Evolutionary conservation across 495 filamentous ascomycete species (phyloP).

Genomic region (Trichocladium antarcticum): DNA sequence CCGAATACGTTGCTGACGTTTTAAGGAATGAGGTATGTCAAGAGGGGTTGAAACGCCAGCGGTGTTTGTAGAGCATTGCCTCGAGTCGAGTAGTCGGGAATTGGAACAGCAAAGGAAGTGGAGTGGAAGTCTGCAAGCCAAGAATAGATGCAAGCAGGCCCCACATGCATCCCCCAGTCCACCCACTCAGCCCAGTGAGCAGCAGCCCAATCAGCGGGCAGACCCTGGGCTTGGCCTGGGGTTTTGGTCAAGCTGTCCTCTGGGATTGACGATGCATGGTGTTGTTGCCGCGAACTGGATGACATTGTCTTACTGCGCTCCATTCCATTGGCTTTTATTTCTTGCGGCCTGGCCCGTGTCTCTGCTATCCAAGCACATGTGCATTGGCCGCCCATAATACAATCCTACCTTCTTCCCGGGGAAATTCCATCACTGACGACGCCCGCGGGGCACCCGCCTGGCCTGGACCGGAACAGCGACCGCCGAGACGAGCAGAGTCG

Average conservation of each 20-base stretch:
- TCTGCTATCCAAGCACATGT: neutral
- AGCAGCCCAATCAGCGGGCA: neutral
- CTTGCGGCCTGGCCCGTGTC: neutral
- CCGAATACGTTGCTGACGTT: no score
- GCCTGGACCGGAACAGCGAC: no score
- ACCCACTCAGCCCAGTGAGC: neutral
- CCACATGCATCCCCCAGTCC: neutral
- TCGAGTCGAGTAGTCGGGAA: no score
- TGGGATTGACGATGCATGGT: neutral
- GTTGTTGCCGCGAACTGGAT: neutral
- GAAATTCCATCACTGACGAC: neutral
- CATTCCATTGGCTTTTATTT: neutral
- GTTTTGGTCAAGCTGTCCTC: conserved; percentile 13
- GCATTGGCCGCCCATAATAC: neutral
- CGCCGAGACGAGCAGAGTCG: no score
- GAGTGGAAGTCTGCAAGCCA: no score
- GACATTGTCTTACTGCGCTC: neutral
- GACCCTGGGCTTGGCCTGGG: neutral
- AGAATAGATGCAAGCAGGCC: neutral
- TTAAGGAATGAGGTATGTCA: no score
- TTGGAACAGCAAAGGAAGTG: no score
- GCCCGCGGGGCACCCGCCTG: neutral
- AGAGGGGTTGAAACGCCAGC: no score
- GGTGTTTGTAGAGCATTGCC: no score
- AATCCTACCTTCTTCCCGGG: neutral